These are phyloP conservation scores for Naematelia aurantialba DNA, from an alignment of 768 basidiomycete genomes.

Conservation along the genomic window DNA sequence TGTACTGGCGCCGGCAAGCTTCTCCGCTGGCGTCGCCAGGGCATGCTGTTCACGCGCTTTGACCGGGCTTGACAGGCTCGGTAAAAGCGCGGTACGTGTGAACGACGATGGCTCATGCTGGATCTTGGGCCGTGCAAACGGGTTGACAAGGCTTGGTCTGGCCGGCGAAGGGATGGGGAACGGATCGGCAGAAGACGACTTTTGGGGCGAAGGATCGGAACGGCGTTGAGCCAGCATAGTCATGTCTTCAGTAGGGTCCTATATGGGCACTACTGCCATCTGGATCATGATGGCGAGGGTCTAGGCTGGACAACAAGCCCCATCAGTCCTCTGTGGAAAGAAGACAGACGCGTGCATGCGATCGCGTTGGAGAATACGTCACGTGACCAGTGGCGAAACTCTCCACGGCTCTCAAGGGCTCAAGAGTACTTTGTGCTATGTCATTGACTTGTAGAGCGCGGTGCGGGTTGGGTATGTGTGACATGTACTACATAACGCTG, in stretches of 20 bases:
- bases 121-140: slow-evolving; percentile 32
- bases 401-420: no score
- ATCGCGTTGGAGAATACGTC: not conserved
- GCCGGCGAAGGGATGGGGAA: slow-evolving; percentile 14
- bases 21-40: slow-evolving; percentile 13
- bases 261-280: no score
- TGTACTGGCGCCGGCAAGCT: not conserved
- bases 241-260: not conserved
- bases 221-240: not conserved
- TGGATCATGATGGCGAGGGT: no score
- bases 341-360: not conserved
- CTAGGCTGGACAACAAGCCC: no score
- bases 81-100: slow-evolving; percentile 30
- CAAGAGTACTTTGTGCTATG: no score
- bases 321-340: no score
- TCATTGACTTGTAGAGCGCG: no score
- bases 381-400: not conserved
- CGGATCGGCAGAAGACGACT: not conserved
- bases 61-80: slow-evolving; percentile 14
- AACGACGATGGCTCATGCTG: slow-evolving; percentile 19
- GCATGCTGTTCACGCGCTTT: not conserved
- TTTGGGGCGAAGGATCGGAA: slow-evolving; percentile 2
- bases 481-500: no score
- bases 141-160: slow-evolving; percentile 14
- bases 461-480: no score